These are phyloP conservation scores for Akanthomyces uredinophilus DNA, from an alignment of 2,329 filamentous ascomycete genomes.

Conservation along the genomic window DNA sequence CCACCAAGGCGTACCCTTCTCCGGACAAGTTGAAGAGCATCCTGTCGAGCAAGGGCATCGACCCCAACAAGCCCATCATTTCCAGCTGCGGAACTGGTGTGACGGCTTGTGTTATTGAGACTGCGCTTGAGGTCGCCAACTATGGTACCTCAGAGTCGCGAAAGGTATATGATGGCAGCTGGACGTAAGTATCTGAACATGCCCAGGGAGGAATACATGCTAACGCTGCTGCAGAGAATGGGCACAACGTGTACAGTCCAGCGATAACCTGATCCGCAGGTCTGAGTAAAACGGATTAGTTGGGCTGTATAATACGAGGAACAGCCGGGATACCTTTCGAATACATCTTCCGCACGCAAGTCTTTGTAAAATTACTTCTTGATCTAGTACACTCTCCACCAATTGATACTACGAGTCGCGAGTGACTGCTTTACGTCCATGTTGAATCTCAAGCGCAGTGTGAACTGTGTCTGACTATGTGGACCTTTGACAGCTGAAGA, in stretches of 20 bases:
- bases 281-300: slow-evolving; percentile 27
- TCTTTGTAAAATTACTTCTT: slow-evolving; percentile 9
- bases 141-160: slow-evolving; percentile 63
- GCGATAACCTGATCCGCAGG: slow-evolving; percentile 59
- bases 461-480: not conserved
- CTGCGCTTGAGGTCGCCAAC: slow-evolving; percentile 73
- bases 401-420: slow-evolving; percentile 1
- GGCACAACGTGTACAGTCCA: slow-evolving; percentile 59
- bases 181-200: slow-evolving; percentile 66
- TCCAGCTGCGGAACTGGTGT: slow-evolving; percentile 91
- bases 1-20: slow-evolving; percentile 74
- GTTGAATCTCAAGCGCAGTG: not conserved
- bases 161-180: slow-evolving; percentile 90
- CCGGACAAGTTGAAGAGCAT: slow-evolving; percentile 66
- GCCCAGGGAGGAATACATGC: slow-evolving; percentile 3
- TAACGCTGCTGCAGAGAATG: slow-evolving; percentile 49
- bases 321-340: slow-evolving; percentile 8
- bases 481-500: not conserved
- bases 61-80: slow-evolving; percentile 75
- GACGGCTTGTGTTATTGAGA: slow-evolving; percentile 85
- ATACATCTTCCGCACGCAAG: not conserved
- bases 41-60: slow-evolving; percentile 74
- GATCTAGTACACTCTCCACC: slow-evolving; percentile 13
- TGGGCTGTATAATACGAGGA: slow-evolving; percentile 14
- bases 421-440: not conserved